Conservation (phyloP, 1,284 basidiomycete species). For the Athelia psychrophila region DNA sequence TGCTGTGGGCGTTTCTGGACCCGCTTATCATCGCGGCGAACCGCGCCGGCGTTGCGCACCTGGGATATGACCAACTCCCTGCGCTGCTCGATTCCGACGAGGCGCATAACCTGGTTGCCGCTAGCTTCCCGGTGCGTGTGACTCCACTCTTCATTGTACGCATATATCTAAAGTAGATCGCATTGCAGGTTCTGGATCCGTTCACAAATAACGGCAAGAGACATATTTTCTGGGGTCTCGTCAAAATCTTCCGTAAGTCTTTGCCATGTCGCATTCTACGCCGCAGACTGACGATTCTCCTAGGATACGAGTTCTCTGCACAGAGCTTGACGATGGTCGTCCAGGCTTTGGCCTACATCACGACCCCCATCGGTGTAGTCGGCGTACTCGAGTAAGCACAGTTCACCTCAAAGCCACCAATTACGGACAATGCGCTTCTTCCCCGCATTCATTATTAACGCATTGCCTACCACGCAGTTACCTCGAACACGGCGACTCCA, state of each 20-base stretch:
- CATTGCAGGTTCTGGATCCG: no score
- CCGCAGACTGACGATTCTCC: no score
- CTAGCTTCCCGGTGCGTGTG: slow-evolving; percentile 14
- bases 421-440: no score
- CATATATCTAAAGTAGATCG: no score
- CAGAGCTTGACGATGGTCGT: background rate
- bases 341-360: background rate
- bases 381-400: slow-evolving; percentile 17
- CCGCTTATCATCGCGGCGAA: slow-evolving; percentile 33
- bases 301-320: background rate
- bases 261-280: no score
- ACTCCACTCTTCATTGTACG: no score
- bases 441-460: no score
- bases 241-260: background rate
- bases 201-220: no score
- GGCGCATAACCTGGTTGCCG: slow-evolving; percentile 19
- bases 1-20: slow-evolving; percentile 50
- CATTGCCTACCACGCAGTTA: slow-evolving; percentile 32
- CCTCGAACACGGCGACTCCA: slow-evolving; percentile 42
- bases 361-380: slow-evolving; percentile 23
- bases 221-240: background rate
- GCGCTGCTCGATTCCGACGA: slow-evolving; percentile 48
- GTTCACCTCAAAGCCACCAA: no score
- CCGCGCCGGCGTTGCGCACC: slow-evolving; percentile 23
- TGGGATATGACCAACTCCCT: slow-evolving; percentile 33